Percentiles rank a stretch among this genome's conserved stretches.
phyloP scores from a whole-genome alignment of 2,329 filamentous ascomycete genomes.

The Fusarium sororula region DNA sequence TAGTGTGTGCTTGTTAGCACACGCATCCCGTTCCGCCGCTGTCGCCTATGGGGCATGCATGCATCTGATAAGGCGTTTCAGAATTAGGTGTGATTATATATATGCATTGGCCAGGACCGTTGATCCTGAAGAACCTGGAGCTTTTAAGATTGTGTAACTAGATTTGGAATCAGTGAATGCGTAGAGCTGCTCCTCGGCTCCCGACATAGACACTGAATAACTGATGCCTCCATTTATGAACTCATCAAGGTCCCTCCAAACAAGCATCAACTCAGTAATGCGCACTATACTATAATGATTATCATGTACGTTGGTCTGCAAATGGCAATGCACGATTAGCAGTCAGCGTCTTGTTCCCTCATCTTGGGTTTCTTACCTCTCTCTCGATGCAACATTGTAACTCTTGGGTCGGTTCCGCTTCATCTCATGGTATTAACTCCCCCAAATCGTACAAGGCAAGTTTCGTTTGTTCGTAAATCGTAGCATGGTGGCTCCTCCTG shows the following conservation, averaged over 20 bases:
- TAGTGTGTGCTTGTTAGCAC: constrained; percentile 19
- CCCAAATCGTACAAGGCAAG: constrained; percentile 2
- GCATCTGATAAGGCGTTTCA: constrained; percentile 45
- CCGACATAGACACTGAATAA: not conserved
- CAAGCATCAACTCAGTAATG: not conserved
- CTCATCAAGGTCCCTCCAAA: not conserved
- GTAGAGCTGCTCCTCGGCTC: not conserved
- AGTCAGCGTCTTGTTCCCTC: not conserved
- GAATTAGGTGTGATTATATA: constrained; percentile 34
- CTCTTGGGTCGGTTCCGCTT: not conserved
- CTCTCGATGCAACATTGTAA: not conserved
- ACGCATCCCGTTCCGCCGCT: constrained; percentile 6
- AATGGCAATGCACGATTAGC: not conserved
- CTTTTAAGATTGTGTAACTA: constrained; percentile 11
- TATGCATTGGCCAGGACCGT: constrained; percentile 23
- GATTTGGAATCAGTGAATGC: not conserved
- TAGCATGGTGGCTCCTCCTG: not conserved
- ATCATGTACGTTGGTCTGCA: not conserved
- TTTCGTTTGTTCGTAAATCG: constrained; percentile 32
- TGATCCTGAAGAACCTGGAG: constrained; percentile 19
- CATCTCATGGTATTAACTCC: not conserved
- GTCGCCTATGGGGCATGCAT: constrained; percentile 36
- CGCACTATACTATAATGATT: not conserved
- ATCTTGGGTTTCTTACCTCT: constrained; percentile 1
- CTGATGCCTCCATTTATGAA: not conserved